Percentiles rank a stretch among this genome's conserved stretches.
Conservation (phyloP, 2,329 filamentous ascomycete species). For the Chrysosphaeria jannelii region DNA sequence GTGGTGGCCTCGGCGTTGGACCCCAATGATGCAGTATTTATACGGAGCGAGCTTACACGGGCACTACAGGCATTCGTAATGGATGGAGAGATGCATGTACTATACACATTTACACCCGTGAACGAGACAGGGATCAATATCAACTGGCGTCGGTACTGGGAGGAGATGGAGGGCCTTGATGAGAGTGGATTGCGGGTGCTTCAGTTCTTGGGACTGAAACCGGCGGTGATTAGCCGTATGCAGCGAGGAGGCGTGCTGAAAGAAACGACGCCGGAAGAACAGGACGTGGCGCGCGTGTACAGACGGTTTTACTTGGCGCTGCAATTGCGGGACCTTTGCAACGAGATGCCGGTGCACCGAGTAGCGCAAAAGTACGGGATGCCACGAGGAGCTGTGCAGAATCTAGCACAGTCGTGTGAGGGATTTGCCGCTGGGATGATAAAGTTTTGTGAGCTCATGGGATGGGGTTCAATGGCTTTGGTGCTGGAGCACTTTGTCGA, state of each 20-base stretch:
- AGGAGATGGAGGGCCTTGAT: conserved; percentile 38
- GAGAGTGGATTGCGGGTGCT: conserved; percentile 42
- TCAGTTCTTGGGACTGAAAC: conserved; percentile 35
- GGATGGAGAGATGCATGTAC: conserved; percentile 52
- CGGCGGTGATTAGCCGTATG: conserved; percentile 34
- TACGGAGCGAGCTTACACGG: conserved; percentile 34
- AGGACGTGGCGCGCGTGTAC: conserved; percentile 30
- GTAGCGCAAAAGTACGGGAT: conserved; percentile 42
- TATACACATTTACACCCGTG: conserved; percentile 50
- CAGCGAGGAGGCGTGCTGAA: conserved; percentile 34
- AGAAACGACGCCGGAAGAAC: conserved; percentile 28
- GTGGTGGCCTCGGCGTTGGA: conserved; percentile 43
- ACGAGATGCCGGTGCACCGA: conserved; percentile 38
- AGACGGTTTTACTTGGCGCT: conserved; percentile 45
- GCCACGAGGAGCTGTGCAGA: conserved; percentile 40
- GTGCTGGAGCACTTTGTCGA: conserved; percentile 50
- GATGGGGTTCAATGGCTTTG: conserved; percentile 39
- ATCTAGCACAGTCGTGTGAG: conserved; percentile 41
- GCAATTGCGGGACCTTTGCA: conserved; percentile 51
- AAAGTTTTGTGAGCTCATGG: conserved; percentile 52
- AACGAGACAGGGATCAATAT: conserved; percentile 22
- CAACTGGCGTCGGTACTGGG: conserved; percentile 43
- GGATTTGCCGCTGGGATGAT: conserved; percentile 56
- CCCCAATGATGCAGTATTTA: conserved; percentile 45
- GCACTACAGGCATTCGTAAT: conserved; percentile 46